Base-by-base conservation (phyloP, 768 basidiomycete species). In the Zangia roseola region DNA sequence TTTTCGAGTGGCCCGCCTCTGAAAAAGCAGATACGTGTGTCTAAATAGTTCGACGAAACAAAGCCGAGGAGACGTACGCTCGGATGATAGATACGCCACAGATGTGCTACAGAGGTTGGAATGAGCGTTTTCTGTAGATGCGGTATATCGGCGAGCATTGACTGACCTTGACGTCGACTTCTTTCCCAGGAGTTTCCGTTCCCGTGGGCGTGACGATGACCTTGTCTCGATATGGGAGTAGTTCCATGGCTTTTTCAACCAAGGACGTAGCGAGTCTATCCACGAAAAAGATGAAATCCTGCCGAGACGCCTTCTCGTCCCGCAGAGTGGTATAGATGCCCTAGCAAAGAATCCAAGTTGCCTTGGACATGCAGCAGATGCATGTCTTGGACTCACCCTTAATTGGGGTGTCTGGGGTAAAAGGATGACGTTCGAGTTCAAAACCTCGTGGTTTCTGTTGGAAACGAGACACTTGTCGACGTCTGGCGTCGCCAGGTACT, bases 211-310 rank as follows among this genome's bases (percentile, higher is more conserved):
- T 95, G 17, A 68, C 73, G 6, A 95, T 77, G 0, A 70, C 69
- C 59, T 80, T 81, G 3, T 73, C 61, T 25, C 70, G 62, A 67
- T 85, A 90, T 2, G 93, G 93, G n/a, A 98, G 76, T 50, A 83
- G 76, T 36, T 86, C 85, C 61, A 94, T 73, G 0, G 93, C 91
- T 63, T 83, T 78, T 68, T 98, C 95, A 5, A 90, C 82, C 20
- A 98, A 69, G 17, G 91, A 68, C 0, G 91, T 93, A 0, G 94
- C 82, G 2, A 98, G 71, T 16, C 95, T 79, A 63, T 97, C 93
- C 0, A 82, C 82, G 62, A 92, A 93, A 74, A 97, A 95, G 33
- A 97, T 84, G 60, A 97, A 98, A 61, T 97, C 93, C 57, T 89
- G 88, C 16, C 84, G 75, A 12, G 71, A 71, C 0, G 89, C 86